Evolutionary conservation across 2,329 filamentous ascomycete species (phyloP), one percentile per base, ranked within the genome.

Genomic region (Clarireedia hainanense): DNA sequence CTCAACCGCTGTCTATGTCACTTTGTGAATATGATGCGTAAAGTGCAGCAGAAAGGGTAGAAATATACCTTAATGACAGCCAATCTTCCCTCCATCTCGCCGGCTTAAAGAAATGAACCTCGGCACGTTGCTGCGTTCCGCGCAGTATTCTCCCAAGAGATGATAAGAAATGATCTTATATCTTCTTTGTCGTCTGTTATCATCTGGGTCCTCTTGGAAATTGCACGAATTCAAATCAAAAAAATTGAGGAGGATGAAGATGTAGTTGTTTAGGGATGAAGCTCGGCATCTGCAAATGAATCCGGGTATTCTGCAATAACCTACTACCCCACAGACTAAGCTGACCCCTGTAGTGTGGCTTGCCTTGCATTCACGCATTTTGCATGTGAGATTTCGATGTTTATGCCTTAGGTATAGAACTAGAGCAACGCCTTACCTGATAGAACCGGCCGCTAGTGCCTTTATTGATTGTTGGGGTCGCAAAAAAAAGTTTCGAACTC

Each of bases 1-100:
- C 75, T 95, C 90, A 64, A 91, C 74, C n/a, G 63, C 63, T 62
- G 58, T 67, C 68, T 70, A 58, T 59, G 36, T 14, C 5, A 17
- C 2, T 23, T 23, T 23, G 39, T 54, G 17, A 54, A 34, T 9
- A 30, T 42, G 23, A 5, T 34, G 34, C 15, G 9, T 36, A 10
- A 24, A 2, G 2, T 17, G 20, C 39, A n/a, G 39, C 6, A 42
- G 10, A 34, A 37, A 30, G 50, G 27, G 26, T 36, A 27, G 17
- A 24, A 34, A 12, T 52, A 50, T 58, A 66, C 67, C 63, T 67
- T 65, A 20, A 67, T 34, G 50, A 48, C 56, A 56, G 63, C 62
- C 59, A 66, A 53, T 57, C 47, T 52, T 50, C 52, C 52, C 36
- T 52, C 52, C 52, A 55, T 42, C 65, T 65, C 65, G 64, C 65